A percentile compares a stretch with the other conserved stretches of the same genome.
Conservation (phyloP, 2,329 filamentous ascomycete species). For the Beauveria sp. region DNA sequence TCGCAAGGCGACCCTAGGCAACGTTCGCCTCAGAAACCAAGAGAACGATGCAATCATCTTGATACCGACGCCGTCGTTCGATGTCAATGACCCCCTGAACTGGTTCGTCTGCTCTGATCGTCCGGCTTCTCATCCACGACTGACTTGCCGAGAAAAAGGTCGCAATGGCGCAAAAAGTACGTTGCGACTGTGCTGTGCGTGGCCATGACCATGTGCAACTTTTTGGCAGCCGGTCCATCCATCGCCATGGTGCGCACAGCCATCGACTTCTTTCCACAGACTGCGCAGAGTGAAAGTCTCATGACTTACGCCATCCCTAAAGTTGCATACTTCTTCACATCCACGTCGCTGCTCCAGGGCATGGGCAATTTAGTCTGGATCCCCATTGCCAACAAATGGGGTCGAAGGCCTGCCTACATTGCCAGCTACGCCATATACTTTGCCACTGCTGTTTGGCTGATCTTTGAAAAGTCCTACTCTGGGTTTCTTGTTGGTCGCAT, state of each 20-base stretch:
- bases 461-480: constrained; percentile 32
- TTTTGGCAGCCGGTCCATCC: constrained; percentile 46
- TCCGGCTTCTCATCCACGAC: not conserved
- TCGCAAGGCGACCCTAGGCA: constrained; percentile 28
- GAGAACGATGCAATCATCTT: constrained; percentile 40
- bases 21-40: constrained; percentile 33
- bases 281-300: constrained; percentile 21
- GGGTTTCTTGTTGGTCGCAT: constrained; percentile 40
- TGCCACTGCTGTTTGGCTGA: constrained; percentile 33
- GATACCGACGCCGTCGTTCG: constrained; percentile 36
- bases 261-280: constrained; percentile 36
- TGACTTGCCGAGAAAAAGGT: constrained; percentile 23
- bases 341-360: constrained; percentile 41
- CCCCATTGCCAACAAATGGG: constrained; percentile 37
- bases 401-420: constrained; percentile 36
- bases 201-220: constrained; percentile 50
- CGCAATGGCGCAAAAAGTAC: constrained; percentile 40
- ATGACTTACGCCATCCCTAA: constrained; percentile 29
- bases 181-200: constrained; percentile 41
- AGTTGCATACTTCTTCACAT: constrained; percentile 46
- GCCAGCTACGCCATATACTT: constrained; percentile 37
- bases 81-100: constrained; percentile 41
- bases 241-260: constrained; percentile 43
- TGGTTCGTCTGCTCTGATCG: constrained; percentile 30
- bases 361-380: constrained; percentile 40